A percentile compares a stretch with the other conserved stretches of the same genome.
phyloP scores from a whole-genome alignment of 768 basidiomycete genomes.

The Cyclocybe aegerita region DNA sequence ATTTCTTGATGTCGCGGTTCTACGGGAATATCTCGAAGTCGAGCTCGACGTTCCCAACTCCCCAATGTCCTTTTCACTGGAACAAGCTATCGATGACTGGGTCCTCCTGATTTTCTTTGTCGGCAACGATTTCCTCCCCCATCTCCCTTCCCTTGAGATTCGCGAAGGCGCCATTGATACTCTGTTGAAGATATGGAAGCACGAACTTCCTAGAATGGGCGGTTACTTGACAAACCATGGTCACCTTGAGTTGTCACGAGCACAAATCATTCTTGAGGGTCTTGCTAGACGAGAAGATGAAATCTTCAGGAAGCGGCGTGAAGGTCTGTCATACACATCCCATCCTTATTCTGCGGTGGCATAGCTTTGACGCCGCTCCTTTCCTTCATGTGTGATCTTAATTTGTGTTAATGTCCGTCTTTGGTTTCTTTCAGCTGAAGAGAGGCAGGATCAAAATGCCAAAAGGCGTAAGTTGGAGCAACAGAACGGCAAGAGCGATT shows the following conservation, averaged over 20 bases:
- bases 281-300: conserved; percentile 94
- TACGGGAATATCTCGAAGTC: conserved; percentile 97
- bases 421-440: conserved; percentile 68
- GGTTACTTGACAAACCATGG: conserved; percentile 97
- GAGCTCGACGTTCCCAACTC: conserved; percentile 83
- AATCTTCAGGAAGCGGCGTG: conserved; percentile 88
- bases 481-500: conserved; percentile 37
- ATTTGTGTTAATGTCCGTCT: conserved; percentile 27
- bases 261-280: conserved; percentile 94
- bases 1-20: conserved; percentile 93
- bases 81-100: conserved; percentile 99
- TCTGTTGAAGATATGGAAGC: conserved; percentile 92
- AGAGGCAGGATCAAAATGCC: conserved; percentile 87
- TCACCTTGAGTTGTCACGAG: conserved; percentile 78
- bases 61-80: conserved; percentile 87
- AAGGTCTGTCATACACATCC: conserved; percentile 60
- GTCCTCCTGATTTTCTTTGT: conserved; percentile 99
- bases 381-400: conserved; percentile 15
- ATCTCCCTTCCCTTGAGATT: conserved; percentile 97
- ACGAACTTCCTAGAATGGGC: conserved; percentile 92
- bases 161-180: conserved; percentile 99
- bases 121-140: conserved; percentile 98
- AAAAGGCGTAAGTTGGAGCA: conserved; percentile 80
- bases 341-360: conserved; percentile 14
- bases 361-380: conserved; percentile 11